A percentile compares a stretch with the other conserved stretches of the same genome.
Evolutionary conservation across 2,329 filamentous ascomycete species (phyloP).

Genomic region (Fusarium kyushuense): DNA sequence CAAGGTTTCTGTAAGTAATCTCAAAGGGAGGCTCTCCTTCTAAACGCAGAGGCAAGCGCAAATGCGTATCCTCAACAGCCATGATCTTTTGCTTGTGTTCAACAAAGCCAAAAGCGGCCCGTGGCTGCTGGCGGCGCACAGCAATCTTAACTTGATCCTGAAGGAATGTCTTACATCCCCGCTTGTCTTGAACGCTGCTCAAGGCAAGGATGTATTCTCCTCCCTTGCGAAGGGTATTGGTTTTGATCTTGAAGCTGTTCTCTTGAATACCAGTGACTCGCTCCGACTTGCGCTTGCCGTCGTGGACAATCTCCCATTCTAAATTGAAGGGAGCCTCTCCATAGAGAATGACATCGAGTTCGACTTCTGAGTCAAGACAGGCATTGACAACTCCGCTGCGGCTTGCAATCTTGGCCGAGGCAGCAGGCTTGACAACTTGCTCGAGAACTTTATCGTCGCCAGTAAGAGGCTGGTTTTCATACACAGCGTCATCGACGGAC

Average conservation of each 20-base stretch:
- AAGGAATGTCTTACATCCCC: conserved; percentile 86
- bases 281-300: conserved; percentile 82
- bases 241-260: conserved; percentile 77
- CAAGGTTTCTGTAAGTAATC: conserved; percentile 78
- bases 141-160: conserved; percentile 87
- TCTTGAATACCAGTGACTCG: conserved; percentile 72
- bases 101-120: conserved; percentile 85
- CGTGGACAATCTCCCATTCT: conserved; percentile 93
- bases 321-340: conserved; percentile 90
- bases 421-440: conserved; percentile 93
- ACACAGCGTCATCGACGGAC: conserved; percentile 84
- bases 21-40: conserved; percentile 89
- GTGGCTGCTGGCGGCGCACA: conserved; percentile 88
- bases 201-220: conserved; percentile 92
- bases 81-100: conserved; percentile 82
- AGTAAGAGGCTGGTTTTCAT: conserved; percentile 73
- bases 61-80: conserved; percentile 79
- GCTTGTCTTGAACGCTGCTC: conserved; percentile 86
- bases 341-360: conserved; percentile 78
- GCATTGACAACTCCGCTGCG: conserved; percentile 69
- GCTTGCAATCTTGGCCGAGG: conserved; percentile 78
- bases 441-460: conserved; percentile 75
- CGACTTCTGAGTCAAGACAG: conserved; percentile 85
- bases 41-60: conserved; percentile 84
- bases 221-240: conserved; percentile 78